These are phyloP conservation scores for Eucalyptus viminalis DNA, from an alignment of 345 rosid species.

Conservation along the genomic window DNA sequence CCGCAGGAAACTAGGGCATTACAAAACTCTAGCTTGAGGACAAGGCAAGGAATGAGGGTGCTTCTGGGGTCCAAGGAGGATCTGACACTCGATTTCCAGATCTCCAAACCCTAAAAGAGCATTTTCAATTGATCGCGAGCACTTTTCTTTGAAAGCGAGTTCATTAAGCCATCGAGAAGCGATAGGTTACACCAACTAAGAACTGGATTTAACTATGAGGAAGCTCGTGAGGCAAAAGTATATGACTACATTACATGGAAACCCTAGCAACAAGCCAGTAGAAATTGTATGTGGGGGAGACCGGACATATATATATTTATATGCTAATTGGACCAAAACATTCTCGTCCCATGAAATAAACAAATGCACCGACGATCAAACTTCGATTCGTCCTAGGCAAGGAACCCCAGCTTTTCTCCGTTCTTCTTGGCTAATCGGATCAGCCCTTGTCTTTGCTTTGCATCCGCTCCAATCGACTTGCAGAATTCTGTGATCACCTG, in stretches of 20 bases:
- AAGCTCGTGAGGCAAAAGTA: not conserved
- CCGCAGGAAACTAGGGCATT: not conserved
- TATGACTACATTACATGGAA: not conserved
- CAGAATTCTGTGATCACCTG: constrained; percentile 96
- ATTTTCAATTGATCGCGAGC: not conserved
- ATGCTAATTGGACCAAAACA: not conserved
- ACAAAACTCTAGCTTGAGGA: not conserved
- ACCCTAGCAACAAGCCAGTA: not conserved
- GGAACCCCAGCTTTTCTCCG: constrained; percentile 92
- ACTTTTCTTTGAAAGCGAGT: not conserved
- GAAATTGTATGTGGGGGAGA: not conserved
- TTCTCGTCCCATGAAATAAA: not conserved
- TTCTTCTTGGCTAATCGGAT: constrained; percentile 97
- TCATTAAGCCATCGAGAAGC: not conserved
- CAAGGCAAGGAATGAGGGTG: not conserved
- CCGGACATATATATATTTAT: not conserved
- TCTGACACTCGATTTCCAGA: not conserved
- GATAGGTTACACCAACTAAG: not conserved
- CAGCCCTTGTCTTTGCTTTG: constrained; percentile 92
- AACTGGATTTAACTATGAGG: not conserved
- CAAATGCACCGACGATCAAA: not conserved
- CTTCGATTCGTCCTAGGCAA: constrained; percentile 29
- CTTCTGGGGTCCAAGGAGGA: not conserved
- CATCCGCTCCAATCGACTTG: constrained; percentile 95
- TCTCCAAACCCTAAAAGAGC: not conserved